Evolutionary conservation across 441 rosid species (phyloP), one percentile per base, ranked within the genome.

Genomic region (Adansonia grandidieri): DNA sequence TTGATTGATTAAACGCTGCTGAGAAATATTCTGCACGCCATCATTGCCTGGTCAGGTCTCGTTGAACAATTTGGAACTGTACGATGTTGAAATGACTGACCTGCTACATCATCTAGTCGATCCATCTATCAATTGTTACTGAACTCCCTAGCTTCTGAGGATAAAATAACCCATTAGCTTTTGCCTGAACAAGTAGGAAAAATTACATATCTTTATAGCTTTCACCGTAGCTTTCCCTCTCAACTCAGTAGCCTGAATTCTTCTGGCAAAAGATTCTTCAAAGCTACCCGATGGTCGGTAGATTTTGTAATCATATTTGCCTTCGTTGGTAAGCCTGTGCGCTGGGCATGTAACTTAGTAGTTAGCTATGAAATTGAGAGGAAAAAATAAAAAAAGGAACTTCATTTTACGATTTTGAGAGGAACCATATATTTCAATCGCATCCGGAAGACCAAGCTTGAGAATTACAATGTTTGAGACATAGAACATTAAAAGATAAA

Each of bases 1-100:
- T 75, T 75, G 71, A 75, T 62, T 61, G 76, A 53, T 75, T 67
- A 58, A 47, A 45, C 77, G n/a, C 42, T 62, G 17, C 17, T 28
- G 67, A 5, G 19, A 61, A 62, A 62, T 66, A 45, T 24, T 64
- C 77, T 54, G 42, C 40, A 42, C 19, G 14, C 5, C 51, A 61
- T 74, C 77, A 61, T 74, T 61, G 69, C 44, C 24, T 15, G 2
- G 77, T 61, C 50, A 4, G 47, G 14, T 70, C 8, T 50, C 8
- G 60, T 44, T 19, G 67, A 60, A 60, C 51, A 61, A 60, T 73
- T 53, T 22, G 19, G 47, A 28, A 11, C 8, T 6, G 10, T 32
- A 37, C 6, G 37, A 19, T 24, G 13, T 19, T 73, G 76, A 40
- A 56, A 73, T 56, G 76, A 40, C 67, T 28, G 44, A 44, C 67